Base-by-base conservation (phyloP, 2,329 filamentous ascomycete genomes). In the Madurella mycetomatis region DNA sequence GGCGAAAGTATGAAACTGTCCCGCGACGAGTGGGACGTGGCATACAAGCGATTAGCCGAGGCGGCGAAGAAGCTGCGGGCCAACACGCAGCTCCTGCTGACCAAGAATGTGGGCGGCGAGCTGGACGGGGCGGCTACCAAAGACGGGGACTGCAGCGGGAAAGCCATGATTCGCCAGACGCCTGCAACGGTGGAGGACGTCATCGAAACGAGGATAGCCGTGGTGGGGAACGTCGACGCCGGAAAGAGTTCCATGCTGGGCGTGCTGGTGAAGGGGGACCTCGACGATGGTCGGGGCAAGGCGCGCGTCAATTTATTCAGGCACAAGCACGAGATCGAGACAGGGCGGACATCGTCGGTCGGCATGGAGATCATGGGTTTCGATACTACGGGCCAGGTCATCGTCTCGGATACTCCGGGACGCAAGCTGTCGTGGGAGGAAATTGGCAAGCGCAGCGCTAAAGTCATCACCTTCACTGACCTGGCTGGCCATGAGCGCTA, bases 361-460 rank as follows among this genome's bases (percentile, higher is more conserved):
- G 92, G 94, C 41, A 95, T 97, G 92, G 94, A 99, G 71, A 97
- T 97, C 58, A 91, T 97, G 87, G 94, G 94, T 1, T 99, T 96
- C 64, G 91, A 97, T 70, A 90, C 87, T 48, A 81, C 82, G 52
- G 92, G 94, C 30, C 83, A 92, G 25, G 87, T 96, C 30, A 82
- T 97, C 15, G 83, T 85, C 15, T 92, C 89, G 40, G 87, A 87
- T 55, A 87, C 86, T 0, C 88, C 92, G 2, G 92, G 91, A 1
- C 83, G 94, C 41, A 83, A 83, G 62, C 76, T 97, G 34, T 92
- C 92, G 4, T 99, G 94, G 94, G 92, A 96, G 70, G 94, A 99
- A 70, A 96, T 99, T 67, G 94, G 94, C 51, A 90, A 88, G 72
- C 87, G 91, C 62, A 95, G 90, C 64, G 87, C 92, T 48, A 99